Evolutionary conservation across 2,329 filamentous ascomycete genomes (phyloP).

Genomic region (Tolypocladium album): DNA sequence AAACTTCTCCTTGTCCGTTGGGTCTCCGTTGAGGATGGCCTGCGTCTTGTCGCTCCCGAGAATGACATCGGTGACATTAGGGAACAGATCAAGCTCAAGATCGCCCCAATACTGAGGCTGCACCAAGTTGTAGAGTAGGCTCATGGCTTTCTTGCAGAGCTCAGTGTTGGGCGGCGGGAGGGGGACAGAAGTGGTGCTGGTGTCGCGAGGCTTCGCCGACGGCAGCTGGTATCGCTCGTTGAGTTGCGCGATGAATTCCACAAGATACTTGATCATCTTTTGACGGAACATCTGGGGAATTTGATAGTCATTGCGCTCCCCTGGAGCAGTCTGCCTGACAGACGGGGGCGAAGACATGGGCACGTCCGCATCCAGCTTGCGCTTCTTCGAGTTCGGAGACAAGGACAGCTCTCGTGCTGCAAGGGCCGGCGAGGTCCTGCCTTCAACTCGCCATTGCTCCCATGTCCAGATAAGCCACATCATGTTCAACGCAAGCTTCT

Average conservation of each 20-base stretch:
- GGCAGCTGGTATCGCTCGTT: constrained; percentile 75
- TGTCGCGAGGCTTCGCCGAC: constrained; percentile 54
- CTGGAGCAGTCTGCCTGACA: constrained; percentile 24
- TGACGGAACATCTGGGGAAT: constrained; percentile 58
- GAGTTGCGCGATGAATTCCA: constrained; percentile 87
- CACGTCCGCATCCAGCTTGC: constrained; percentile 59
- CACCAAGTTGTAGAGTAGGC: constrained; percentile 72
- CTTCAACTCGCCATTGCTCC: constrained; percentile 74
- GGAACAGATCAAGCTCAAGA: constrained; percentile 81
- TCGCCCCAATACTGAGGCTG: constrained; percentile 87
- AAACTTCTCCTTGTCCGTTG: constrained; percentile 57
- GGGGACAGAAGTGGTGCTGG: constrained; percentile 30
- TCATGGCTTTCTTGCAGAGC: constrained; percentile 75
- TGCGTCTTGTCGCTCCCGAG: constrained; percentile 70
- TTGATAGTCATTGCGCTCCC: constrained; percentile 53
- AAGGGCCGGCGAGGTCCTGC: constrained; percentile 26
- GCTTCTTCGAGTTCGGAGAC: constrained; percentile 65
- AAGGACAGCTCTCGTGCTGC: constrained; percentile 37
- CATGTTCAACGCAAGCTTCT: constrained; percentile 81
- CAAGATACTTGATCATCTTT: constrained; percentile 86
- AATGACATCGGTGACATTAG: constrained; percentile 80
- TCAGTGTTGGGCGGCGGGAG: constrained; percentile 53
- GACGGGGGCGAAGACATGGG: constrained; percentile 44
- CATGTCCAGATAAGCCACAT: constrained; percentile 87
- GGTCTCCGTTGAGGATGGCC: constrained; percentile 46